Evolutionary conservation across 23 red algal genomes (phyloP).

Genomic region (Agarophyton chilense): DNA sequence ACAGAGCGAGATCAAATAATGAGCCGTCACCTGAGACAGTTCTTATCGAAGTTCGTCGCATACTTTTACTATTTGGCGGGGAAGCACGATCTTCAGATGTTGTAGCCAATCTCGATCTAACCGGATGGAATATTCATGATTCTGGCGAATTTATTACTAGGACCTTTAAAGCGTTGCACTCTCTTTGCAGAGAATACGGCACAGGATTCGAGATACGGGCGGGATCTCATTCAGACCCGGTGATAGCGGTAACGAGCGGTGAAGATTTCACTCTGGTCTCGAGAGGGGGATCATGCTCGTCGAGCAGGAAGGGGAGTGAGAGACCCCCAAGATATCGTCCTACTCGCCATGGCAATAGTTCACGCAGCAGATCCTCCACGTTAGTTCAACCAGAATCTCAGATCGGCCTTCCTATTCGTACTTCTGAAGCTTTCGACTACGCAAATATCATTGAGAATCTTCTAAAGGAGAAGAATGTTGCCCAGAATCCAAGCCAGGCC

Average conservation of each 20-base stretch:
- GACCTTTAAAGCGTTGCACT: not conserved
- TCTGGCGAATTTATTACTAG: not conserved
- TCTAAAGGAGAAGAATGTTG: not conserved
- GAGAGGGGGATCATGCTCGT: not conserved
- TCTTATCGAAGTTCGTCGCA: not conserved
- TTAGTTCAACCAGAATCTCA: not conserved
- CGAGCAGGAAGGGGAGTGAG: not conserved
- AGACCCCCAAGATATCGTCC: not conserved
- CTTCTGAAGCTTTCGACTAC: not conserved
- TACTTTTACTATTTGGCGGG: conserved; percentile 26
- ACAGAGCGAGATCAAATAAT: not conserved
- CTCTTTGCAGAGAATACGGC: conserved; percentile 12
- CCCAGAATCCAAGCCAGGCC: not conserved
- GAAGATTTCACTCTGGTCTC: conserved; percentile 18
- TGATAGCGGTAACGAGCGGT: not conserved
- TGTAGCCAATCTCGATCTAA: conserved; percentile 27
- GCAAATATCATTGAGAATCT: not conserved
- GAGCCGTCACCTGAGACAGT: not conserved
- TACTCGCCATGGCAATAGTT: not conserved
- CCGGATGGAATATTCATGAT: conserved; percentile 36
- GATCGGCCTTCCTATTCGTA: not conserved
- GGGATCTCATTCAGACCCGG: conserved; percentile 25
- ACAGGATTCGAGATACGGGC: conserved; percentile 5
- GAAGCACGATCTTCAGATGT: conserved; percentile 40
- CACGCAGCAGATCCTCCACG: not conserved